Base-by-base conservation (phyloP, 257 asterid species). In the Solanum boliviense region DNA sequence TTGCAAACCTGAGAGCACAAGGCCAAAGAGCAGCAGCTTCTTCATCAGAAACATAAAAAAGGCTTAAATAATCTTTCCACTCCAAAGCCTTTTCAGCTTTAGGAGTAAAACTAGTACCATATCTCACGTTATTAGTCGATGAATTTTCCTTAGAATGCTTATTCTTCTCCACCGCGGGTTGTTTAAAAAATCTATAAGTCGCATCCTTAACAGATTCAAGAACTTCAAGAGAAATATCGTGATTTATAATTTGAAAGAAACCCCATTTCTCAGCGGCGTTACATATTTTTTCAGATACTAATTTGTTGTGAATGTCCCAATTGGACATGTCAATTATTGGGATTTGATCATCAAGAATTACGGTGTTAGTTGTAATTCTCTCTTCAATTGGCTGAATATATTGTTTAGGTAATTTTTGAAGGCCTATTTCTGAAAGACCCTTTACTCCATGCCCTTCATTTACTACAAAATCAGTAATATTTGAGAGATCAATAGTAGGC, bases 41-140 rank as follows among this genome's bases (percentile, higher is more conserved):
- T 20, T 88, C 86, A 58, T 89, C 88, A 0, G 90, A 89, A 35
- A 88, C 89, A 39, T 90, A 87, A 56, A 88, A 90, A 23, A 88
- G 91, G 48, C 89, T 91, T 7, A 91, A 89, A 41, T 56, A 91
- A 89, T 91, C 92, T 83, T 91, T 91, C 92, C 92, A 91, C 44
- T 91, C 92, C 78, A 91, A 87, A 25, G 90, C 92, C 67, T 87
- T 91, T 85, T 87, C 92, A 6, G 90, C 90, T 48, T 38, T 27
- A 8, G 92, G 92, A 86, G 87, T 83, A 86, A 89, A 89, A 41
- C 92, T 89, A 2, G 91, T 91, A 18, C 90, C 91, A 29, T 86
- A 91, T 70, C 90, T 72, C 4, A 89, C 90, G 41, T 73, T 85
- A 32, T 87, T 87, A 8, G 81, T 52, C 0, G 89, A 62, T 7